Percentiles rank a stretch among this genome's conserved stretches.
Evolutionary conservation across 2,329 filamentous ascomycete species (phyloP).

Genomic region (Colletotrichum zoysiae): DNA sequence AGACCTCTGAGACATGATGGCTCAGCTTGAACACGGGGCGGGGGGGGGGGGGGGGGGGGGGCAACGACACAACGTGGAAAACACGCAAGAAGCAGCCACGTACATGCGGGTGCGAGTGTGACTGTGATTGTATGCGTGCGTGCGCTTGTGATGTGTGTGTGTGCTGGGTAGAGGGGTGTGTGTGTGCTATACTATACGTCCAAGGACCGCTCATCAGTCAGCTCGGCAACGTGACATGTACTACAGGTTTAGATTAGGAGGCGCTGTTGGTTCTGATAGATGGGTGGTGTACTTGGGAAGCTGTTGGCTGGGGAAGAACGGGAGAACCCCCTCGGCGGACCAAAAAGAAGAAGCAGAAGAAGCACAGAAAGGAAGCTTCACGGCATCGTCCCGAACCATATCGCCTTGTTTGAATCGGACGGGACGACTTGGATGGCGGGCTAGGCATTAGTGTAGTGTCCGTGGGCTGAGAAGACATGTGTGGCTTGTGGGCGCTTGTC

Average conservation of each 20-base stretch:
- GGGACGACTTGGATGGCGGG: background rate
- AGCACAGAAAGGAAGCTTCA: background rate
- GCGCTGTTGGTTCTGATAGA: background rate
- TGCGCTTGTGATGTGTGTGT: background rate
- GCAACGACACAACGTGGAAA: background rate
- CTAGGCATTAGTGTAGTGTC: background rate
- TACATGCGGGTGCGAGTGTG: background rate
- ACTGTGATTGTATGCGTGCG: background rate
- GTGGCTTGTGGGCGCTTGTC: background rate
- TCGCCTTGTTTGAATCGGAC: background rate
- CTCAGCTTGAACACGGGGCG: background rate
- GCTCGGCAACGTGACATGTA: background rate
- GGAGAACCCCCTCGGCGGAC: background rate
- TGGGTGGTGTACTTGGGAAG: background rate
- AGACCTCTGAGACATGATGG: conserved; percentile 2
- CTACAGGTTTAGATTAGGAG: background rate
- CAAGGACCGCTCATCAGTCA: background rate
- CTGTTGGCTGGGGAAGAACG: background rate
- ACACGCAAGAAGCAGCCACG: background rate
- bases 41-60: background rate
- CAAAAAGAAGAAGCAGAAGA: background rate
- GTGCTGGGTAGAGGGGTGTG: too few relatives aligned
- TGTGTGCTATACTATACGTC: background rate
- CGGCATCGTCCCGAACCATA: background rate
- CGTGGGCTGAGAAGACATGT: background rate